These are phyloP conservation scores for Tubosaeta sp. DNA, from an alignment of 768 basidiomycete genomes.

Conservation along the genomic window DNA sequence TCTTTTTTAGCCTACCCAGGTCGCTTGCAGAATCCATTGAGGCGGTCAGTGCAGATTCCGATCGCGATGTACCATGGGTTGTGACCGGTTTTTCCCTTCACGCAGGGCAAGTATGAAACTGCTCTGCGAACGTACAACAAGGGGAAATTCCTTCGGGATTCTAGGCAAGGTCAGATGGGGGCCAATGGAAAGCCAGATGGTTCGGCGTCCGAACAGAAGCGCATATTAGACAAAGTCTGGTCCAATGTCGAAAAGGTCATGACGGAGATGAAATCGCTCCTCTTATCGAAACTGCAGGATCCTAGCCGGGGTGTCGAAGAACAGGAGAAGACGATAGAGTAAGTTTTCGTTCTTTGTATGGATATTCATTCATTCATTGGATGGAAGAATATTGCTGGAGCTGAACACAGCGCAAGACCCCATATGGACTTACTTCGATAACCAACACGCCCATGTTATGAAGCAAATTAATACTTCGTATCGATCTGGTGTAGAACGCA, in stretches of 20 bases:
- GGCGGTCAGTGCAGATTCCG: conserved; percentile 49
- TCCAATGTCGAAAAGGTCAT: conserved; percentile 91
- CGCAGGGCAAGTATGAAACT: conserved; percentile 86
- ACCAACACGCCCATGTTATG: conserved; percentile 84
- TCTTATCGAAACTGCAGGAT: conserved; percentile 79
- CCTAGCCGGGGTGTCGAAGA: conserved; percentile 79
- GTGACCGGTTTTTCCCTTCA: background rate
- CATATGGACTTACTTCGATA: conserved; percentile 93
- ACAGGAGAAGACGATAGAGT: conserved; percentile 97
- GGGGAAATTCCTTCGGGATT: conserved; percentile 85
- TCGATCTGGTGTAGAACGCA: conserved; percentile 43
- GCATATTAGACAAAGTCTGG: conserved; percentile 97
- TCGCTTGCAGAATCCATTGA: conserved; percentile 86
- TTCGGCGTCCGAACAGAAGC: conserved; percentile 74
- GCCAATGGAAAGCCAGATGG: conserved; percentile 51
- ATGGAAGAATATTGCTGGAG: conserved; percentile 76
- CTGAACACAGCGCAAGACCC: conserved; percentile 85
- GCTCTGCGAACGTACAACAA: conserved; percentile 97
- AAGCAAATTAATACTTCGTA: conserved; percentile 68
- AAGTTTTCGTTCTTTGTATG: conserved; percentile 23
- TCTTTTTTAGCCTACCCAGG: conserved; percentile 97
- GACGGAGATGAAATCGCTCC: conserved; percentile 78
- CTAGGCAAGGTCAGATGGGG: conserved; percentile 77
- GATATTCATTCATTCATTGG: conserved; percentile 9
- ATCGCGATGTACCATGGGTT: background rate